Percentiles rank a stretch among this genome's conserved stretches.
Conservation (phyloP, 1,139 yeast species). For the Diutina pseudorugosa region DNA sequence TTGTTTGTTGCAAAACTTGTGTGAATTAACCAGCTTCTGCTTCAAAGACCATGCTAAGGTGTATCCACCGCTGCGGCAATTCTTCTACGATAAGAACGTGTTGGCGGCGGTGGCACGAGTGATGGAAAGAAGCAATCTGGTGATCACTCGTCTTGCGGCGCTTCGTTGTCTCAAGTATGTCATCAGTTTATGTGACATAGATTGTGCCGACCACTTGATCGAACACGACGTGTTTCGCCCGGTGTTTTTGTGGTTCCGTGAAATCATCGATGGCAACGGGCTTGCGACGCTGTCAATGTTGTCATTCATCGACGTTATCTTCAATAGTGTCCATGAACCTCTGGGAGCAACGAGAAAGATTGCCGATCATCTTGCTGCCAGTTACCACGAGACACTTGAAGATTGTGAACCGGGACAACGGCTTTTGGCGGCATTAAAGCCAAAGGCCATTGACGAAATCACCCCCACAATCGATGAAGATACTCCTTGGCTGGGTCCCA, state of each 20-base stretch:
- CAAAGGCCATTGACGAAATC: not conserved
- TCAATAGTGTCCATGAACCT: not conserved
- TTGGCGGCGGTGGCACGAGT: slow-evolving; percentile 38
- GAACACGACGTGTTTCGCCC: slow-evolving; percentile 40
- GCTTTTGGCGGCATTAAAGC: not conserved
- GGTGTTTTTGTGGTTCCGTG: slow-evolving; percentile 38
- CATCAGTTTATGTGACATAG: slow-evolving; percentile 47
- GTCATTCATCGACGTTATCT: slow-evolving; percentile 49
- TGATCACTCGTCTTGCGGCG: slow-evolving; percentile 53
- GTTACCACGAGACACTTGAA: not conserved
- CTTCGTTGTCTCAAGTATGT: slow-evolving; percentile 52
- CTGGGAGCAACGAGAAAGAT: not conserved
- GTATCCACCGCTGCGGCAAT: slow-evolving; percentile 40
- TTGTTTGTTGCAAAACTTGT: slow-evolving; percentile 47
- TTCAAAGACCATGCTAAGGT: slow-evolving; percentile 44
- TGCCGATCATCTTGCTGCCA: not conserved
- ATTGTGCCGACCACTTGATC: slow-evolving; percentile 44
- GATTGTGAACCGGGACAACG: not conserved
- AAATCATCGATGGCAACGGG: slow-evolving; percentile 43
- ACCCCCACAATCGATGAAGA: not conserved
- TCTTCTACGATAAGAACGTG: slow-evolving; percentile 45
- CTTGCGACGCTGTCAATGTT: slow-evolving; percentile 68
- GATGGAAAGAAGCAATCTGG: slow-evolving; percentile 25
- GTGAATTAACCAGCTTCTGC: slow-evolving; percentile 61
- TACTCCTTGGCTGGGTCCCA: not conserved